phyloP scores from a whole-genome alignment of 164 flowering plant genomes.

The Nymphaea colorata region DNA sequence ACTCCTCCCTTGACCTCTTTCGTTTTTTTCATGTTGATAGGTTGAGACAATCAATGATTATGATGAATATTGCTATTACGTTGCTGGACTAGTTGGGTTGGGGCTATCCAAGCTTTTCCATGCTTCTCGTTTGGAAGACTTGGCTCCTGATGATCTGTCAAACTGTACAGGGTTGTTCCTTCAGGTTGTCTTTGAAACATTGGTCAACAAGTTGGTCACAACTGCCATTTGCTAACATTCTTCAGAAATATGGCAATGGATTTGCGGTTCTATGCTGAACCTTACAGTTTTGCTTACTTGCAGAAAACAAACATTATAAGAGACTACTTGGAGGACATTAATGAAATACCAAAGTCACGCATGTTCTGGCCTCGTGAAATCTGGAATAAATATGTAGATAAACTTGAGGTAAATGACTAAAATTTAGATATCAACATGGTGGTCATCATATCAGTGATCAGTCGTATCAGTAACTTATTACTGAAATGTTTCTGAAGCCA shows the following conservation, averaged over 20 bases:
- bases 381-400: slow-evolving; percentile 90
- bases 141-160: slow-evolving; percentile 69
- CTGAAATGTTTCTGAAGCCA: background rate
- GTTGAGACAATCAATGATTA: slow-evolving; percentile 90
- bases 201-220: background rate
- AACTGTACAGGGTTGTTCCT: slow-evolving; percentile 98
- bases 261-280: too few relatives aligned
- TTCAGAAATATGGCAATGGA: too few relatives aligned
- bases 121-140: slow-evolving; percentile 63
- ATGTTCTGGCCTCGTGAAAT: slow-evolving; percentile 99
- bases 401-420: slow-evolving; percentile 60
- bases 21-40: slow-evolving; percentile 26
- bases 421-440: background rate
- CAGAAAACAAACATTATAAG: slow-evolving; percentile 94
- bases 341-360: slow-evolving; percentile 92
- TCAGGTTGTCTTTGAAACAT: slow-evolving; percentile 39
- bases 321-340: slow-evolving; percentile 93
- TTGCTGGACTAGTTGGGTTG: slow-evolving; percentile 88
- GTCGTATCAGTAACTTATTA: background rate
- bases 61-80: slow-evolving; percentile 97
- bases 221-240: too few relatives aligned
- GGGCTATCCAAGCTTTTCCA: slow-evolving; percentile 89
- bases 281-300: slow-evolving; percentile 2
- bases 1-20: background rate
- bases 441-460: background rate